Base-by-base conservation (phyloP, 108 stramenopile genomes). In the Poteriospumella lacustris region DNA sequence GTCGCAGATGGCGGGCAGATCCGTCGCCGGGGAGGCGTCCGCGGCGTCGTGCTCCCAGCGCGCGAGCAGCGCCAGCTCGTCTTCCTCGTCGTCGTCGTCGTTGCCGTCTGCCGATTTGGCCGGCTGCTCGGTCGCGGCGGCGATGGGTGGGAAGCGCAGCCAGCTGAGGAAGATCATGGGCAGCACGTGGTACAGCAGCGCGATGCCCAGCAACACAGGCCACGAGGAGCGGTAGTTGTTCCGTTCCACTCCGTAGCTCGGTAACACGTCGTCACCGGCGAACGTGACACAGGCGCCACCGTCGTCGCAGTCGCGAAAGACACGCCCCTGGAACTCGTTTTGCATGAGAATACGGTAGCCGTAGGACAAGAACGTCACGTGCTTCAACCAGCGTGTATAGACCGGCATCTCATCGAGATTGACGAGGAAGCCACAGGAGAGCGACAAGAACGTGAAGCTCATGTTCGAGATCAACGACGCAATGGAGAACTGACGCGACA, bases 371-470 rank as follows among this genome's bases (percentile, higher is more conserved):
- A 42, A 34, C 26, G n/a, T 34, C 31, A 73, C 36, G 41, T 44
- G 5, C 28, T 33, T 36, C 15, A 73, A 24, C 70, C 70, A 73
- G 26, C 5, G 9, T 36, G 42, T 24, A 31, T 73, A 73, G 12
- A 56, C 44, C 3, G 70, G 70, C 12, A 73, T 56, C 5, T 5
- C 24, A 5, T 39, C 31, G 31, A 31, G 28, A 42, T 73, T 73
- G 44, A 73, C 70, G 40, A 42, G 70, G 31, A 73, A 73, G 15
- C 70, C 70, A 9, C 31, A 5, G 41, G 70, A 39, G 26, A 73
- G 36, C 3, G 36, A 15, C 12, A 73, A 5, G 70, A 73, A 73
- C 9, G 70, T 73, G 70, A 73, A 73, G 43, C 47, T 44, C 44
- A 33, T 73, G 31, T 73, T 73, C 12, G 12, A 24, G 12, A 73